phyloP scores from a whole-genome alignment of 768 basidiomycete species.

The Tylopilus plumbeoviolaceoides region DNA sequence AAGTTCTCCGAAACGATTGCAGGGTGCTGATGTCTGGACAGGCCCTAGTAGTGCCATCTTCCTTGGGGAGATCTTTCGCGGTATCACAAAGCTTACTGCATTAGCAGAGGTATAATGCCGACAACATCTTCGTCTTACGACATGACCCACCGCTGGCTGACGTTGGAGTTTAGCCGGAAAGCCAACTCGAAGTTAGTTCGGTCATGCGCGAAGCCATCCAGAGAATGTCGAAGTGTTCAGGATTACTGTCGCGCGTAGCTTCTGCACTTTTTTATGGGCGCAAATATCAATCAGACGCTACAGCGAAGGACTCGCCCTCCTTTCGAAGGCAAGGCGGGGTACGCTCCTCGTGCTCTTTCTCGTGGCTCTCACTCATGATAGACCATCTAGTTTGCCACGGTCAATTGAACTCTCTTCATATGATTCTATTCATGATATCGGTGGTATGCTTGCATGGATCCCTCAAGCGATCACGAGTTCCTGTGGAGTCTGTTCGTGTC shows the following conservation, averaged over 20 bases:
- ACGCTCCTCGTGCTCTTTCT: constrained; percentile 81
- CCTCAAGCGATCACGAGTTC: constrained; percentile 97
- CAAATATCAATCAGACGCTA: not conserved
- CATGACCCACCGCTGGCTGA: constrained; percentile 77
- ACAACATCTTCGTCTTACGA: too few species aligned
- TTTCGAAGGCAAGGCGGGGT: constrained; percentile 81
- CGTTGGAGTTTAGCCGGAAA: constrained; percentile 80
- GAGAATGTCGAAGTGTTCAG: constrained; percentile 72
- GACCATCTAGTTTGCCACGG: constrained; percentile 77
- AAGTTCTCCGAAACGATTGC: constrained; percentile 83
- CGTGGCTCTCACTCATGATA: constrained; percentile 83
- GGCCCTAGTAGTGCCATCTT: constrained; percentile 61
- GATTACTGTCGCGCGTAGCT: constrained; percentile 47
- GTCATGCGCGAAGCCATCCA: constrained; percentile 74
- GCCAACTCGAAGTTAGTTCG: constrained; percentile 67
- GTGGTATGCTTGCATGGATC: constrained; percentile 98
- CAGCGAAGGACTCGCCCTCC: constrained; percentile 70
- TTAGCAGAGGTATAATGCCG: too few species aligned
- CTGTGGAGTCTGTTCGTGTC: constrained; percentile 83
- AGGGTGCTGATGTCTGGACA: constrained; percentile 83
- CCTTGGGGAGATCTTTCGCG: not conserved
- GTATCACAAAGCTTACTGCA: not conserved
- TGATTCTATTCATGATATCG: constrained; percentile 92
- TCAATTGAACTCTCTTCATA: constrained; percentile 98
- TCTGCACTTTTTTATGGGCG: not conserved